These are phyloP conservation scores for Ophiocordyceps camponoti-leonardi DNA, from an alignment of 2,329 filamentous ascomycete genomes.

Conservation along the genomic window DNA sequence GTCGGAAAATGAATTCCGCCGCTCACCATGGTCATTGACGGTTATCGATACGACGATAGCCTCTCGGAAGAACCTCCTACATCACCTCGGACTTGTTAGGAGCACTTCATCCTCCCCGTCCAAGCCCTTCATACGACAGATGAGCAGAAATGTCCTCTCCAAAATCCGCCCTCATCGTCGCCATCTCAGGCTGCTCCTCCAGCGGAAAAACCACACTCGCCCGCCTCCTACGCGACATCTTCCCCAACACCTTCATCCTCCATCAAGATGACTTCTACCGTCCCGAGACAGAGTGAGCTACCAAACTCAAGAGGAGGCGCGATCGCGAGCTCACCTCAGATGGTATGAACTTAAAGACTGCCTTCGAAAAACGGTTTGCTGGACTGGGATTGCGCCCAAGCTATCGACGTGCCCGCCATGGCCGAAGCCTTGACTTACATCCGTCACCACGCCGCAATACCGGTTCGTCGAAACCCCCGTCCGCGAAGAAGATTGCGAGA, in stretches of 20 bases:
- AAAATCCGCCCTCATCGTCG: conserved; percentile 44
- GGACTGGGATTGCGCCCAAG: conserved; percentile 84
- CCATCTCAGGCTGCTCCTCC: conserved; percentile 77
- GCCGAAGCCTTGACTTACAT: conserved; percentile 52
- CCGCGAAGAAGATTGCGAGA: not conserved
- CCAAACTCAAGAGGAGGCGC: not conserved
- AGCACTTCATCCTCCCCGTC: not conserved
- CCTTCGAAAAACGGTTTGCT: conserved; percentile 43
- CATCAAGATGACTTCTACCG: conserved; percentile 96
- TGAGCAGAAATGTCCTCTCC: not conserved
- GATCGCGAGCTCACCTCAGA: not conserved
- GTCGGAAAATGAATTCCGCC: no score
- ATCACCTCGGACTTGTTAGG: not conserved
- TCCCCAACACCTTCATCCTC: conserved; percentile 63
- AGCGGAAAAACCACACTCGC: conserved; percentile 92
- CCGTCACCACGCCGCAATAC: conserved; percentile 45
- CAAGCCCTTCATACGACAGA: no score
- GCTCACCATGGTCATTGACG: no score
- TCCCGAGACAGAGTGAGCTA: conserved; percentile 49
- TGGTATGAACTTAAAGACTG: no score
- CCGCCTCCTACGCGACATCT: conserved; percentile 65
- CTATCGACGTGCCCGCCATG: conserved; percentile 57
- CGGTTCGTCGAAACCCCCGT: conserved; percentile 20
- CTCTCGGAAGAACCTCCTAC: no score
- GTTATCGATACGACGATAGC: no score